phyloP scores from a whole-genome alignment of 805 yeast species.

The Wickerhamiella vanderwaltii region DNA sequence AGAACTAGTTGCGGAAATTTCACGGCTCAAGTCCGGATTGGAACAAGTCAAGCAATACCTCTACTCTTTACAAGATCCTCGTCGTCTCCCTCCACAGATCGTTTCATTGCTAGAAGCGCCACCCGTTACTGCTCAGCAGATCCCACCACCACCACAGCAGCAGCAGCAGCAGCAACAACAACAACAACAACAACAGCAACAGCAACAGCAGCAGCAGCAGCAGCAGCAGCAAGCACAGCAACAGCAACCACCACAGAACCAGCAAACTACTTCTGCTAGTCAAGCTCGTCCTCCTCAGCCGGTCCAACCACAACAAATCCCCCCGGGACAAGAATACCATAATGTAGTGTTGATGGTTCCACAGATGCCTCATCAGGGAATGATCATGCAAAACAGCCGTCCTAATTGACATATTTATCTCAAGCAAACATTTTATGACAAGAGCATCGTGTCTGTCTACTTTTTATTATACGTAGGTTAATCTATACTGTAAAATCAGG shows the following conservation, averaged over 20 bases:
- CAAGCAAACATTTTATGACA: too few species aligned
- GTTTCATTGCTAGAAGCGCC: slow-evolving; percentile 12
- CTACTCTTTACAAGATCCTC: slow-evolving; percentile 13
- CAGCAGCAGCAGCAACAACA: not conserved
- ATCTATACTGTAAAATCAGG: too few species aligned
- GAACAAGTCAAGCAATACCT: slow-evolving; percentile 27
- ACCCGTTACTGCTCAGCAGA: not conserved
- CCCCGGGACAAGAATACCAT: slow-evolving; percentile 4
- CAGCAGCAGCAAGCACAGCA: not conserved
- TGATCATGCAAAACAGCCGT: too few species aligned
- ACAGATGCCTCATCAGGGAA: too few species aligned
- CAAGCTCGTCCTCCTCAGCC: too few species aligned
- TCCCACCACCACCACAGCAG: not conserved
- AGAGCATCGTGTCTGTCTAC: too few species aligned
- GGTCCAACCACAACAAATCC: too few species aligned
- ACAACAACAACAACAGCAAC: not conserved
- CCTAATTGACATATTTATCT: too few species aligned
- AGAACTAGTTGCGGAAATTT: slow-evolving; percentile 31
- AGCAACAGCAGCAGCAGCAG: not conserved
- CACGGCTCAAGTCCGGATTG: slow-evolving; percentile 13
- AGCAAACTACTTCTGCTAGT: too few species aligned
- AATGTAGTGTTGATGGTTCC: slow-evolving; percentile 11
- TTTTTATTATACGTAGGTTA: too few species aligned
- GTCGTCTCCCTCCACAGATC: slow-evolving; percentile 18
- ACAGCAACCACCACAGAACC: not conserved